Base-by-base conservation (phyloP, 805 yeast genomes). In the Cyberlindnera meyerae region DNA sequence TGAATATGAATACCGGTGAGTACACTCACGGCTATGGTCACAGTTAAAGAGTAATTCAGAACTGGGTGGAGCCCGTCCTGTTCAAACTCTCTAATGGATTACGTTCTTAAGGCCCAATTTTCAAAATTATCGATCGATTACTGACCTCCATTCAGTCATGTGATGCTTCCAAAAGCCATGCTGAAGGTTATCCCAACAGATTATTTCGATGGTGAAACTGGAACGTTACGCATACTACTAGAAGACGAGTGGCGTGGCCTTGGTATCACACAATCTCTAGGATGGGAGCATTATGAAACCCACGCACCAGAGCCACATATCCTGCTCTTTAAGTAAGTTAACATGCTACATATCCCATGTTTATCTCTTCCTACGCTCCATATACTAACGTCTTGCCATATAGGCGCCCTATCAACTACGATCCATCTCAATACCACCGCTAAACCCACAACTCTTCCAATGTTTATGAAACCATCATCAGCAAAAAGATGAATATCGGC, bases 231-330 rank as follows among this genome's bases (percentile, higher is more conserved):
- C 48, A 86, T 93, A 29, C 66, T 93, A 27, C 63, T 83, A 33
- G 99, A 93, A 60, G 97, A 93, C 49, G 99, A 93, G 62, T 93
- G 99, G 99, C 73, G 99, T 60, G 97, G 97, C 1, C 66, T 93
- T 33, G 99, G 99, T 3, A 88, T 93, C 53, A 93, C 97, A 6
- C 99, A 93, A 61, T 84, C 95, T 25, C 68, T 93, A 43, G 98
- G 98, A 1, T 93, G 98, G 98, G 93, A 74, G 37, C 98, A 93
- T 61, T 93, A 90, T 57, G 98, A 93, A 55, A 89, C 96, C 28
- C 98, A 93, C 60, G 64, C 97, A 1, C 99, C 99, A 29, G 99
- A 93, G 62, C 99, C 99, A 18, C 98, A 93, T 58, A 93, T 93
- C 43, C 66, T 93, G 44, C 69, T 93, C 43, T 93, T 93, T 65